Conservation (phyloP, 495 filamentous ascomycete genomes). For the Penicillium steckii region DNA sequence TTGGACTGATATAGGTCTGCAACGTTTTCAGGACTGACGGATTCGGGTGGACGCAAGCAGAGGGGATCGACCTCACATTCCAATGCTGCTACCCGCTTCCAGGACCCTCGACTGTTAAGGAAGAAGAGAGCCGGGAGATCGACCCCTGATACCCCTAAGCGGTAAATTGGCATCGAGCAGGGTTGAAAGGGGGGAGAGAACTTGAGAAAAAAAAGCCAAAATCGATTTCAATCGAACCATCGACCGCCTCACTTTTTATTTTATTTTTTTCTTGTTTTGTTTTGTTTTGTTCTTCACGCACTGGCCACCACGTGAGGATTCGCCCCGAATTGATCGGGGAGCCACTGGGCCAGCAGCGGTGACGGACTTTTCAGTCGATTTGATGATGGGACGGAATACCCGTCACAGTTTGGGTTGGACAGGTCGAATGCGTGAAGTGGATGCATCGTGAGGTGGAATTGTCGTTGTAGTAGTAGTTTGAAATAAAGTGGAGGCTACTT, state of each 20-base stretch:
- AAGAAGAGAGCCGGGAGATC: neutral
- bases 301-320: conserved; percentile 24
- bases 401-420: neutral
- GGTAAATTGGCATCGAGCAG: neutral
- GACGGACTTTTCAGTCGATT: conserved; percentile 4
- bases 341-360: conserved; percentile 12
- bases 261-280: neutral
- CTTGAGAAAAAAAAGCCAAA: too few relatives aligned
- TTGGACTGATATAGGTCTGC: conserved; percentile 26
- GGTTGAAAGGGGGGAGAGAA: conserved; percentile 2
- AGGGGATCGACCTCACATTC: conserved; percentile 17
- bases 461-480: neutral
- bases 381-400: conserved; percentile 9
- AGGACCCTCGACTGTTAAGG: conserved; percentile 4
- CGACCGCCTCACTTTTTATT: neutral
- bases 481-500: neutral
- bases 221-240: neutral
- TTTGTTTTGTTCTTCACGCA: conserved; percentile 13
- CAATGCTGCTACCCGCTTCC: conserved; percentile 22
- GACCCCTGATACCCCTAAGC: neutral
- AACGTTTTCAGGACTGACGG: conserved; percentile 28
- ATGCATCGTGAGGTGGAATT: neutral
- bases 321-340: conserved; percentile 16
- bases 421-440: conserved; percentile 1
- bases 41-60: conserved; percentile 30